Evolutionary conservation across 768 basidiomycete species (phyloP).

Genomic region (Tulasnella sp.): DNA sequence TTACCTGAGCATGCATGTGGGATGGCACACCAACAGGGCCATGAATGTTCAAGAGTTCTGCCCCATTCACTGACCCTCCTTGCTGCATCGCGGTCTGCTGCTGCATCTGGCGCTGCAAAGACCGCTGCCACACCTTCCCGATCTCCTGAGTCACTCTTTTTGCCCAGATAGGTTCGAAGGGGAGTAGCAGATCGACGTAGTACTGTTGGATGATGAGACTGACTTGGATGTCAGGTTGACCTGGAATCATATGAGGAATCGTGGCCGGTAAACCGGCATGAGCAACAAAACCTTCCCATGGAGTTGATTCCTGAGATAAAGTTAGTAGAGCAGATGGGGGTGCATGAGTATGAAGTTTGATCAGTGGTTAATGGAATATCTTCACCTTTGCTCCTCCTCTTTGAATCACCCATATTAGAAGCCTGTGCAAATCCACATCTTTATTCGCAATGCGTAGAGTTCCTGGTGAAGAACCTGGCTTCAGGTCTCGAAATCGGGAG

Average conservation of each 20-base stretch:
- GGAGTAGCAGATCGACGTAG: slow-evolving; percentile 49
- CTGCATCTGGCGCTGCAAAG: neutral
- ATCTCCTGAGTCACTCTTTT: too few species aligned
- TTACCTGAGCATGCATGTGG: too few species aligned
- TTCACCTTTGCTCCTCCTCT: slow-evolving; percentile 55
- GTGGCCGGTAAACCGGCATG: slow-evolving; percentile 51
- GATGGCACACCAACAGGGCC: neutral
- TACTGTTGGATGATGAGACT: slow-evolving; percentile 34
- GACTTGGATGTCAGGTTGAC: slow-evolving; percentile 6
- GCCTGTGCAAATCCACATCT: slow-evolving; percentile 62
- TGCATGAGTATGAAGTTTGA: too few species aligned
- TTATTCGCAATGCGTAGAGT: slow-evolving; percentile 55
- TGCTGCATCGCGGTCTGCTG: slow-evolving; percentile 2
- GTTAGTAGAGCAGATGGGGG: too few species aligned
- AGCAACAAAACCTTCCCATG: slow-evolving; percentile 42
- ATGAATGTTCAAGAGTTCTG: neutral
- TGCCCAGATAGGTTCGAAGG: slow-evolving; percentile 40
- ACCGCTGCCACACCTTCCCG: too few species aligned
- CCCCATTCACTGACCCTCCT: too few species aligned
- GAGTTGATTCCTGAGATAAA: slow-evolving; percentile 35
- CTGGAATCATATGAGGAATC: slow-evolving; percentile 21
- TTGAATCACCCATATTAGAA: slow-evolving; percentile 51
- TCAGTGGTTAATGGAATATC: slow-evolving; percentile 19
- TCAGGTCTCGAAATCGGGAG: slow-evolving; percentile 54
- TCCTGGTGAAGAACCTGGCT: slow-evolving; percentile 49